These are phyloP conservation scores for Syzygium aqueum DNA, from an alignment of 345 rosid genomes.

Conservation along the genomic window DNA sequence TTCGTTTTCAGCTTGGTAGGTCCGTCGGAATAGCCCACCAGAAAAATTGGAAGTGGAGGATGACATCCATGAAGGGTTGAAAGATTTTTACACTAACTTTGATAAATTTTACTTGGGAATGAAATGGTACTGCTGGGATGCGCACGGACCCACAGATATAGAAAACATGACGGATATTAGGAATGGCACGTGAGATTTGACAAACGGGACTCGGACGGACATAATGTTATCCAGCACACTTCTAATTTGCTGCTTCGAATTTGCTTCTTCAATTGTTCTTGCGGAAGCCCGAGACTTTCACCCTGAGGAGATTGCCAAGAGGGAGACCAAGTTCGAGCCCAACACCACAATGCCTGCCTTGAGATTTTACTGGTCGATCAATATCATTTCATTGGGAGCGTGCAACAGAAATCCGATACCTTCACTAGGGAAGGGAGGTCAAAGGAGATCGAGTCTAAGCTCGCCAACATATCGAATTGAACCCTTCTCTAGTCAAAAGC, in stretches of 20 bases:
- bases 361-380: not conserved
- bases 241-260: not conserved
- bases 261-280: not conserved
- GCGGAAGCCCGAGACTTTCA: not conserved
- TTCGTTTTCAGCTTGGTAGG: not conserved
- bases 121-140: not conserved
- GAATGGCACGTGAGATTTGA: not conserved
- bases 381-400: too few relatives aligned
- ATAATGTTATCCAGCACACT: not conserved
- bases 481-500: rapidly evolving
- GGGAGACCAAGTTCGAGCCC: not conserved
- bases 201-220: not conserved
- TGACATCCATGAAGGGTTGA: not conserved
- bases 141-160: not conserved
- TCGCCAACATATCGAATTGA: not conserved
- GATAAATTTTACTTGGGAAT: not conserved
- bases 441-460: rapidly evolving
- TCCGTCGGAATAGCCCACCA: not conserved
- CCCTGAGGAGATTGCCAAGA: not conserved
- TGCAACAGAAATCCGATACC: not conserved
- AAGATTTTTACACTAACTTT: not conserved
- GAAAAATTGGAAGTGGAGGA: not conserved
- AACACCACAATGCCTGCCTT: not conserved
- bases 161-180: not conserved
- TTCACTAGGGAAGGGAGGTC: not conserved